These are phyloP conservation scores for Aquilaria malaccensis DNA, from an alignment of 345 rosid species.

Conservation along the genomic window DNA sequence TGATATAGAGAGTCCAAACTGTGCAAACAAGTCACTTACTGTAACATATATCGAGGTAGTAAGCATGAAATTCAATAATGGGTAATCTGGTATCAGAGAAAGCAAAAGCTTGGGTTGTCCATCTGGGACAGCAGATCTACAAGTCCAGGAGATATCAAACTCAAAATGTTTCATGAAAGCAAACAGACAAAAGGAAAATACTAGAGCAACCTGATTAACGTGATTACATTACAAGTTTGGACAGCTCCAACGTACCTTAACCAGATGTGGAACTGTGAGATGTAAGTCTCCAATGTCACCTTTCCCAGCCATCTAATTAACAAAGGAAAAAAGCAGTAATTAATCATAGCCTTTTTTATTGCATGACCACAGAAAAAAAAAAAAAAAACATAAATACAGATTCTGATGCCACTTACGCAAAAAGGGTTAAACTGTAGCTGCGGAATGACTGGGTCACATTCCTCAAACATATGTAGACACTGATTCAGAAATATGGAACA, in stretches of 20 bases:
- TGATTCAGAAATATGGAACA: slow-evolving; percentile 26
- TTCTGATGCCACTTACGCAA: slow-evolving; percentile 58
- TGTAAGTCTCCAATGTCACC: slow-evolving; percentile 84
- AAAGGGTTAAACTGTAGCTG: slow-evolving; percentile 78
- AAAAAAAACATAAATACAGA: slow-evolving; percentile 6
- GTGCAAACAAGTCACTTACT: slow-evolving; percentile 39
- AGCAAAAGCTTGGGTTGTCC: slow-evolving; percentile 95
- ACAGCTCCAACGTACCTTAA: slow-evolving; percentile 52
- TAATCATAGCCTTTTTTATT: background rate
- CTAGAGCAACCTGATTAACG: background rate
- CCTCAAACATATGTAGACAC: slow-evolving; percentile 88
- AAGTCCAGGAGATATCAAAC: slow-evolving; percentile 16
- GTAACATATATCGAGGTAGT: slow-evolving; percentile 73
- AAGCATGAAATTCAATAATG: slow-evolving; percentile 89
- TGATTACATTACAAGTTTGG: too few species aligned
- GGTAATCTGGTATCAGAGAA: slow-evolving; percentile 82
- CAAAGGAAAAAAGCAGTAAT: background rate
- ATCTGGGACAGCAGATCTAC: slow-evolving; percentile 84
- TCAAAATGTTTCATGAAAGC: background rate
- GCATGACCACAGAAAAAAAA: slow-evolving; percentile 3
- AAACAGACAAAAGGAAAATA: background rate
- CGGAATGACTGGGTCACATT: slow-evolving; percentile 83
- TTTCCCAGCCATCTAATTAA: slow-evolving; percentile 83
- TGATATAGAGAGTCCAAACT: slow-evolving; percentile 2
- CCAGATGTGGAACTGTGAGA: slow-evolving; percentile 96